Conservation (phyloP, 805 yeast genomes). For the Saccharomyces jurei region DNA sequence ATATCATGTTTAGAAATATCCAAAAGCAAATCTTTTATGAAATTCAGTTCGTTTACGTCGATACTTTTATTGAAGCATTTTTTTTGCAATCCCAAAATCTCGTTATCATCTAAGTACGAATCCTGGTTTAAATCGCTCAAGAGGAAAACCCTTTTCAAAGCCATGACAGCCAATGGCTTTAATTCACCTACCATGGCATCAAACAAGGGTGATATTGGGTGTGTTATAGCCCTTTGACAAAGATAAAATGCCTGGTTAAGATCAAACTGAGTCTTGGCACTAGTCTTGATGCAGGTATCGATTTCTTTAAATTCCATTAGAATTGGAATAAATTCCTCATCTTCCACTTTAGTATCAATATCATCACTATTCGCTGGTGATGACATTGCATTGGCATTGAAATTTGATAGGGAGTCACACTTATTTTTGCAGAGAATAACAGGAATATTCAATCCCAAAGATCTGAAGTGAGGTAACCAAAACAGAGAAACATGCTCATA, state of each 20-base stretch:
- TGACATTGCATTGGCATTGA: not conserved
- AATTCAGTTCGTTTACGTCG: conserved; percentile 42
- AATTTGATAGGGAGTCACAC: conserved; percentile 37
- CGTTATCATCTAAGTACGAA: conserved; percentile 65
- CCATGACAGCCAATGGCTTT: conserved; percentile 68
- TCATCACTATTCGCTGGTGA: conserved; percentile 4
- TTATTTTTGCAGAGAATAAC: conserved; percentile 87
- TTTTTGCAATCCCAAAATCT: conserved; percentile 59
- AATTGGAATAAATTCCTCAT: conserved; percentile 79
- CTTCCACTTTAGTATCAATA: conserved; percentile 40
- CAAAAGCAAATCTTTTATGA: conserved; percentile 33
- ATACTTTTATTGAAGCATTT: conserved; percentile 63
- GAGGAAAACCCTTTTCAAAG: conserved; percentile 73
- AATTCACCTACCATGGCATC: conserved; percentile 83
- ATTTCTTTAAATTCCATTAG: conserved; percentile 88
- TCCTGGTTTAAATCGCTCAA: conserved; percentile 88
- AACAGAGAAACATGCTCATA: conserved; percentile 85
- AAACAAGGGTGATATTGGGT: conserved; percentile 86
- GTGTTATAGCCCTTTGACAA: conserved; percentile 87
- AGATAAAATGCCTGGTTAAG: conserved; percentile 80
- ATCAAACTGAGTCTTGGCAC: conserved; percentile 76
- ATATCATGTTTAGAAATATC: conserved; percentile 13
- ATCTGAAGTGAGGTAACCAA: conserved; percentile 91
- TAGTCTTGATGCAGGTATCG: conserved; percentile 82
- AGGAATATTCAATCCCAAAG: conserved; percentile 89